phyloP scores from a whole-genome alignment of 139 green algal genomes.

The Picochlorum sp. region DNA sequence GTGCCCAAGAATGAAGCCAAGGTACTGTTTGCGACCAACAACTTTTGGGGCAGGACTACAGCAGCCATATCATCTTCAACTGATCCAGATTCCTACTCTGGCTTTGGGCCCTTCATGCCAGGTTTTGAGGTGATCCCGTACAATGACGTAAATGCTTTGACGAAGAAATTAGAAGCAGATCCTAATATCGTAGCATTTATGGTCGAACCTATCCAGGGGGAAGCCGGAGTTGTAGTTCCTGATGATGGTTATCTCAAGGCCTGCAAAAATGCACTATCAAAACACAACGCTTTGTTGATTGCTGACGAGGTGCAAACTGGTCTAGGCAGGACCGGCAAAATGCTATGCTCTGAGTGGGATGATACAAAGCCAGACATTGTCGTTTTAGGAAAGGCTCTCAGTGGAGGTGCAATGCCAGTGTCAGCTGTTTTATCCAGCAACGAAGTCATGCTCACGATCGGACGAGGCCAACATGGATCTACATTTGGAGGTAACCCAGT shows the following conservation, averaged over 20 bases:
- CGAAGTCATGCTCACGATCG: slow-evolving; percentile 82
- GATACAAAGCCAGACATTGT: slow-evolving; percentile 81
- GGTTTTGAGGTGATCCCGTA: slow-evolving; percentile 93
- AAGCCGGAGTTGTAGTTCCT: slow-evolving; percentile 89
- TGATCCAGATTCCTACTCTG: slow-evolving; percentile 54
- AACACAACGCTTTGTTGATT: slow-evolving; percentile 91
- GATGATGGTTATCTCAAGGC: slow-evolving; percentile 76
- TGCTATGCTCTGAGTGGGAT: slow-evolving; percentile 84
- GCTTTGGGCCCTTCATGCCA: slow-evolving; percentile 87
- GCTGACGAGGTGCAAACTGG: slow-evolving; percentile 96
- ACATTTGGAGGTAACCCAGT: slow-evolving; percentile 94
- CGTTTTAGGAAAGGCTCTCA: slow-evolving; percentile 84
- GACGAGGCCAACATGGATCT: slow-evolving; percentile 71
- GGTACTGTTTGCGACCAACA: slow-evolving; percentile 83
- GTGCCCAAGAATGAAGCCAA: slow-evolving; percentile 79
- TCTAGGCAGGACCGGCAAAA: slow-evolving; percentile 81
- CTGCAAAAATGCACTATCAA: slow-evolving; percentile 58
- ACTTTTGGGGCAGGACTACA: slow-evolving; percentile 96
- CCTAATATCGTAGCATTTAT: slow-evolving; percentile 91
- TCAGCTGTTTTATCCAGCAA: slow-evolving; percentile 79
- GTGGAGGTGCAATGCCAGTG: slow-evolving; percentile 82
- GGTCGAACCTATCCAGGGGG: slow-evolving; percentile 94
- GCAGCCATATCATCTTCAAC: slow-evolving; percentile 82
- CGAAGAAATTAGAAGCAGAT: slow-evolving; percentile 52
- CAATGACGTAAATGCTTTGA: slow-evolving; percentile 77